Evolutionary conservation across 2,329 filamentous ascomycete genomes (phyloP), one percentile per base, ranked within the genome.

Genomic region (Aureobasidium sp.): DNA sequence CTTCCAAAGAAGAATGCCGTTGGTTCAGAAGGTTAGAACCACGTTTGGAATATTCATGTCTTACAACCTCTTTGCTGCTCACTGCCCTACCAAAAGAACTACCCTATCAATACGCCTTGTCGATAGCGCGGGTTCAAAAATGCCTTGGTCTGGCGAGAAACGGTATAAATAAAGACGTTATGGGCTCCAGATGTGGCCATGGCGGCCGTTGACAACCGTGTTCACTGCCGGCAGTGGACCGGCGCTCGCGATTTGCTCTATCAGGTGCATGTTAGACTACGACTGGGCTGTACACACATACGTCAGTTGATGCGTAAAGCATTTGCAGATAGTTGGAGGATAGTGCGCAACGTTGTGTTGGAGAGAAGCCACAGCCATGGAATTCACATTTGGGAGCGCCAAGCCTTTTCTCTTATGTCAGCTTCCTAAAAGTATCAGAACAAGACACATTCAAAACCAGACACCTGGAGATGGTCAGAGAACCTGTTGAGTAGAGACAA

Each of bases 151-250:
- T 49, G 45, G 45, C 27, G 57, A 42, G 14, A 50, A 49, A 59
- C 44, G 42, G 44, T 42, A 15, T 60, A 24, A 33, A 60, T 60
- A 60, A 50, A 50, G 45, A 31, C 57, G 57, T 60, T 60, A 24
- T 19, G 15, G 33, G 45, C 40, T 60, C 57, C 57, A 49, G 57
- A 60, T 42, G 44, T 11, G 54, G 54, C 54, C 54, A 59, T 59
- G 3, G 19, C 17, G 15, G 24, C 53, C 53, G 53, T 57, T 57
- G 53, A 14, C n/a, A 44, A 37, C 54, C 29, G 54, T 59, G 5
- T 8, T 45, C 22, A 15, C n/a, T 35, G 53, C 53, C 53, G 53
- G n/a, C 12, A 35, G 14, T 45, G 9, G 12, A 24, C n/a, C 29
- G 35, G 31, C n/a, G 6, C 29, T 50, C 47, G 19, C 27, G 17